Evolutionary conservation across 345 rosid species (phyloP).

Genomic region (Rhodomyrtus tomentosa): DNA sequence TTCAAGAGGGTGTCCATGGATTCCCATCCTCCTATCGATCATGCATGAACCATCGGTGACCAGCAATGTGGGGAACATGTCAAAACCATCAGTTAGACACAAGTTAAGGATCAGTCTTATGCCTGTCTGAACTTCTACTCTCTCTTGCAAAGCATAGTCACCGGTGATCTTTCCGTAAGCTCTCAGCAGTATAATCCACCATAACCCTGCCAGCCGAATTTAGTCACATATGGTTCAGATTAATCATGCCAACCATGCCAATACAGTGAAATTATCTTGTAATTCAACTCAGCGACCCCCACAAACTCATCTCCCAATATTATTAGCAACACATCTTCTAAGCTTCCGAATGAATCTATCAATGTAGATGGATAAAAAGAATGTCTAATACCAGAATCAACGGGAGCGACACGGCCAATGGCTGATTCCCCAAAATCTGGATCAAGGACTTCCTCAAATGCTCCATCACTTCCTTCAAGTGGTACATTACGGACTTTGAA

Average conservation of each 20-base stretch:
- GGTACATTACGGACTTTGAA: slow-evolving; percentile 71
- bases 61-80: slow-evolving; percentile 91
- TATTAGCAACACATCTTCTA: not conserved
- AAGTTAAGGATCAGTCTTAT: slow-evolving; percentile 69
- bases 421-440: slow-evolving; percentile 97
- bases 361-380: not conserved
- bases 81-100: slow-evolving; percentile 84
- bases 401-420: slow-evolving; percentile 96
- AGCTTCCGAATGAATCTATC: not conserved
- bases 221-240: not conserved
- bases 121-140: slow-evolving; percentile 98
- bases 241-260: not conserved
- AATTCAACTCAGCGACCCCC: not conserved
- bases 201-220: slow-evolving; percentile 38
- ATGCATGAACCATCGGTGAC: slow-evolving; percentile 96
- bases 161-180: slow-evolving; percentile 90
- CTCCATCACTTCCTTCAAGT: slow-evolving; percentile 49
- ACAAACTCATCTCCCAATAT: not conserved
- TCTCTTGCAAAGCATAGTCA: slow-evolving; percentile 72
- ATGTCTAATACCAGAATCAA: slow-evolving; percentile 64
- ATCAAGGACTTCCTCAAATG: slow-evolving; percentile 72
- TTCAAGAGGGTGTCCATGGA: slow-evolving; percentile 96
- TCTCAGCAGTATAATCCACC: slow-evolving; percentile 94
- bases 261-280: not conserved
- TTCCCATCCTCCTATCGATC: slow-evolving; percentile 98